Evolutionary conservation across 2,329 filamentous ascomycete species (phyloP), one percentile per base, ranked within the genome.

Genomic region (Elsinoe ampelina): DNA sequence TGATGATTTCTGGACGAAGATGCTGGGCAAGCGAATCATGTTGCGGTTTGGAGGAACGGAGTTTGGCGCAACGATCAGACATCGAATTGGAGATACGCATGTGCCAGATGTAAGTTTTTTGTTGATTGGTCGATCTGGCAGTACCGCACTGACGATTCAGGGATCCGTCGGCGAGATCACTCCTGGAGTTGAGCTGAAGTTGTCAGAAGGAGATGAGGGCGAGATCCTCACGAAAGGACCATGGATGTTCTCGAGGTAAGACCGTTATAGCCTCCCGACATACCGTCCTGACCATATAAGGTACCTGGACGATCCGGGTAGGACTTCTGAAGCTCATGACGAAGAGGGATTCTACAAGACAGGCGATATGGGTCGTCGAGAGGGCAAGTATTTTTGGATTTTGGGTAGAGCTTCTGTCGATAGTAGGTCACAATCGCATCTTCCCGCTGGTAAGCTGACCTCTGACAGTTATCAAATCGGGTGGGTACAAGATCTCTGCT

Each of bases 401-500:
- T 69, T 79, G 55, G 78, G 78, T 7, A 72, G 77, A 10, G 76
- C 75, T 8, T 77, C 73, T 15, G 70, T 78, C 5, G 77, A 80
- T 60, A 71, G 55, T 57, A 38, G 17, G 55, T 26, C 13, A 22
- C 6, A 7, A 12, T 1, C 17, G 2, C 26, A 13, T 7, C 34
- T 20, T 2, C 30, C 26, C 19, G 15, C 19, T 13, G 7, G 7
- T n/a, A 8, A 15, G 19, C 38, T 55, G 8, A 55, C 50, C 13
- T 26, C 15, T 12, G 8, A 12, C 22, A 57, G 55, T 81, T 32
- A 79, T 81, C 64, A 80, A 81, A 60, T 76, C 74, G 0, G 77
- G 78, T 13, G 78, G 78, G 0, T 80, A 80, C 61, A 80, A 80
- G 65, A 75, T 80, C 35, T 78, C 75, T 0, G 77, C 78, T 0